Evolutionary conservation across 169 alveolate genomes (phyloP).

Genomic region (Eimeria acervulina): DNA sequence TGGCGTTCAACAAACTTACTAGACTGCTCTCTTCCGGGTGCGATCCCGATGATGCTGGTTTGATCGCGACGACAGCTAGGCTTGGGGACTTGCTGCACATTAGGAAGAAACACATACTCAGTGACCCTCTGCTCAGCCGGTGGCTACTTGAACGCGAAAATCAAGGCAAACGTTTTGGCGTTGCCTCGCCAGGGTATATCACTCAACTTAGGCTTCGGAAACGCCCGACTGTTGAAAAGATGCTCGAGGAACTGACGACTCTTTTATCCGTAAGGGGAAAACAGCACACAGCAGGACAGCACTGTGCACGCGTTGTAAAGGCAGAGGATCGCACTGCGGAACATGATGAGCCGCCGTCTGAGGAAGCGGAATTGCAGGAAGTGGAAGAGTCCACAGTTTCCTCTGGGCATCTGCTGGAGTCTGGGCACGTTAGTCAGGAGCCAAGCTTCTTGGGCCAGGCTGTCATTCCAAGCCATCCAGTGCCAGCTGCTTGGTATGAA

Average conservation of each 20-base stretch:
- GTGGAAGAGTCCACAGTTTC: neutral
- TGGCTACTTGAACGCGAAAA: constrained; percentile 2
- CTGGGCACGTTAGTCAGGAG: neutral
- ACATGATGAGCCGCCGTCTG: neutral
- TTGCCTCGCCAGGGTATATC: neutral
- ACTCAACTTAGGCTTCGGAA: neutral
- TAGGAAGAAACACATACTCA: neutral
- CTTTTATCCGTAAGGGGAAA: neutral
- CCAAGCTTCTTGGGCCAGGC: neutral
- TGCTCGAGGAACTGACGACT: neutral
- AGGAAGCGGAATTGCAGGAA: neutral
- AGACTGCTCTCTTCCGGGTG: neutral
- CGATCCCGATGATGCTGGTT: neutral
- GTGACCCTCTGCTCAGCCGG: neutral
- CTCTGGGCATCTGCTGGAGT: neutral
- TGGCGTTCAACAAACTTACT: neutral
- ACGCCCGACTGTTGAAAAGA: neutral
- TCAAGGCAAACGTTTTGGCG: neutral
- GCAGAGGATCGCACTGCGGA: neutral
- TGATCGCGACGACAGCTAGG: neutral
- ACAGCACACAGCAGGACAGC: neutral
- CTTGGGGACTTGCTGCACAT: constrained; percentile 21
- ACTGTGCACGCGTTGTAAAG: neutral
- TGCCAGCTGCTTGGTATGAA: neutral
- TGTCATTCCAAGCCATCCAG: neutral